Conservation (phyloP, 179 eudicot species). For the Nepenthes alata region DNA sequence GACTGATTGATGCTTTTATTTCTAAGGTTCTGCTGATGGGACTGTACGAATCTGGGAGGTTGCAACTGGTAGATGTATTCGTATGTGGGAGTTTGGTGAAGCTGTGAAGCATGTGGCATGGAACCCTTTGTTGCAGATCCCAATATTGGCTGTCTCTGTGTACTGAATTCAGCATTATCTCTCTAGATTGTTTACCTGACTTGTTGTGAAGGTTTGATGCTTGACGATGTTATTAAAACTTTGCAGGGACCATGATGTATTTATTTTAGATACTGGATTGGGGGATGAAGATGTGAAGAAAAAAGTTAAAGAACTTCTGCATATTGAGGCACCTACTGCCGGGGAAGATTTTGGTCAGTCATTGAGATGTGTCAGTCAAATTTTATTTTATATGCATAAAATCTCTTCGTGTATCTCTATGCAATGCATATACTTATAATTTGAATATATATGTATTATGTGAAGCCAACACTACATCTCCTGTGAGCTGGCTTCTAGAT, state of each 20-base stretch:
- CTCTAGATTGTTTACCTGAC: not conserved
- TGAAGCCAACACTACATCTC: conserved; percentile 31
- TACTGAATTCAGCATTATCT: conserved; percentile 25
- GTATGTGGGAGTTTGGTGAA: conserved; percentile 69
- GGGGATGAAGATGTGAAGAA: conserved; percentile 61
- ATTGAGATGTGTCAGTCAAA: not conserved
- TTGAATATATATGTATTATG: not conserved
- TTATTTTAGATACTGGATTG: conserved; percentile 55
- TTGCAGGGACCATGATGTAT: conserved; percentile 66
- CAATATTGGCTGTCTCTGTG: conserved; percentile 75
- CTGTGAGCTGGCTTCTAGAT: conserved; percentile 67
- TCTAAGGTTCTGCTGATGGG: conserved; percentile 77
- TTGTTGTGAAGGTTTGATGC: not conserved
- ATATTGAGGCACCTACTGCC: conserved; percentile 22
- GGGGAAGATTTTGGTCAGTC: conserved; percentile 68
- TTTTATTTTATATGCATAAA: not conserved
- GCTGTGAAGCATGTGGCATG: conserved; percentile 64
- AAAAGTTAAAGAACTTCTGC: conserved; percentile 54
- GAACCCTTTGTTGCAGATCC: conserved; percentile 78
- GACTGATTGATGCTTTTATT: not conserved
- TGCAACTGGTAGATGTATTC: conserved; percentile 80
- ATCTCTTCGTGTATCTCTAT: not conserved
- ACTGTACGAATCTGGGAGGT: conserved; percentile 92
- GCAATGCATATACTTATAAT: not conserved
- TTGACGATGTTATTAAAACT: conserved; percentile 2